Evolutionary conservation across 2,329 filamentous ascomycete species (phyloP).

Genomic region (Aspergillus persii): DNA sequence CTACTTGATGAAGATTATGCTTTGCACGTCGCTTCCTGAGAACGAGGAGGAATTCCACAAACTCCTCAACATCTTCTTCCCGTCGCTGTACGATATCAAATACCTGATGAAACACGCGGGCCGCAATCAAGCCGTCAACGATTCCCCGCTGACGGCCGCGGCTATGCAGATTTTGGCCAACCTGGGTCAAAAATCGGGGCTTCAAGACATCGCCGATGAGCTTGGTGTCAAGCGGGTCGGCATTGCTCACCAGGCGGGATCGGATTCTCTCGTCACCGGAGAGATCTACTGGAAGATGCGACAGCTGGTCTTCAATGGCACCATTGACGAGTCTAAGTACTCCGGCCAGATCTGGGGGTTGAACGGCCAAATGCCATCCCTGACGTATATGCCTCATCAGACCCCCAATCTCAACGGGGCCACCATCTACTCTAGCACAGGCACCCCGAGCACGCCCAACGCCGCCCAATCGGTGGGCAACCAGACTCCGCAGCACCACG

Average conservation of each 20-base stretch:
- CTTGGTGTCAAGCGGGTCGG: constrained; percentile 88
- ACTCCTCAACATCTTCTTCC: constrained; percentile 89
- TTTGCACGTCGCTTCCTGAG: constrained; percentile 76
- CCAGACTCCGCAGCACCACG: constrained; percentile 51
- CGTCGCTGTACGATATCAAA: constrained; percentile 92
- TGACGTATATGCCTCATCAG: constrained; percentile 47
- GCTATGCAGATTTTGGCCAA: constrained; percentile 75
- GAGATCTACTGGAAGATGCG: constrained; percentile 93
- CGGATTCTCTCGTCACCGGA: constrained; percentile 88
- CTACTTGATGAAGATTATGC: constrained; percentile 91
- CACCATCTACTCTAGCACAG: constrained; percentile 47
- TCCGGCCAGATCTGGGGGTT: constrained; percentile 91
- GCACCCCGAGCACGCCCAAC: constrained; percentile 67
- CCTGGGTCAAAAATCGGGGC: constrained; percentile 83
- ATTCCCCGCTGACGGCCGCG: constrained; percentile 61
- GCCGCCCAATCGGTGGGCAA: constrained; percentile 52
- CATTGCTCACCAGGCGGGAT: constrained; percentile 86
- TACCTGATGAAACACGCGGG: constrained; percentile 91
- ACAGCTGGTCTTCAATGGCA: constrained; percentile 80
- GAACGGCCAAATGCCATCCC: constrained; percentile 65
- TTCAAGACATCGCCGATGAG: constrained; percentile 91
- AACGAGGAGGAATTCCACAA: constrained; percentile 88
- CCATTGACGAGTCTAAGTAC: constrained; percentile 74
- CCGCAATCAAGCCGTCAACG: constrained; percentile 63
- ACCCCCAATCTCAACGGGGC: constrained; percentile 57